These are phyloP conservation scores for Polymyxa betae DNA, from an alignment of 208 protist species.

Conservation along the genomic window DNA sequence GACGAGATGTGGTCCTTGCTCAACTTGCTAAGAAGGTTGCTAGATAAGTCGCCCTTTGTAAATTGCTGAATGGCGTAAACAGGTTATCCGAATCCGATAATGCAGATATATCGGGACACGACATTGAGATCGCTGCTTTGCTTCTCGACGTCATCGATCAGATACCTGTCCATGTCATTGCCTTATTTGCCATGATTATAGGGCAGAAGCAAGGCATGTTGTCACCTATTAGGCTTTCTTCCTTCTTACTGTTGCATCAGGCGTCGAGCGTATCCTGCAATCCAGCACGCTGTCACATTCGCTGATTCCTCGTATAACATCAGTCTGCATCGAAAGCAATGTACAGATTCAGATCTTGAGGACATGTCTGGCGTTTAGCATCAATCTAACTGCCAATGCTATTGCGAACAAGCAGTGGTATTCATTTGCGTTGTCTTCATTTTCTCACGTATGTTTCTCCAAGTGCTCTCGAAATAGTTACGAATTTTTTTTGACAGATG, in stretches of 20 bases:
- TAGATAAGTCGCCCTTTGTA: neutral
- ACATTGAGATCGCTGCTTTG: neutral
- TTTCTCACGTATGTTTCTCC: constrained; percentile 31
- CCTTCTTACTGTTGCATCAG: neutral
- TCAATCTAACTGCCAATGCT: neutral
- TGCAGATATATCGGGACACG: neutral
- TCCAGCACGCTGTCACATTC: neutral
- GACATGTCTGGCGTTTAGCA: constrained; percentile 5
- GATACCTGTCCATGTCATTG: constrained; percentile 22
- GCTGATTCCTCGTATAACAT: constrained; percentile 45
- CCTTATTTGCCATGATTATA: neutral
- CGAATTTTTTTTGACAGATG: neutral
- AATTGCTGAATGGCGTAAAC: neutral
- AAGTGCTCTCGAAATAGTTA: neutral
- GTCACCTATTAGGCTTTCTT: neutral
- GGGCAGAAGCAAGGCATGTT: neutral
- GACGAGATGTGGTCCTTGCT: neutral
- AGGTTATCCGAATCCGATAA: neutral
- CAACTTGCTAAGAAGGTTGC: neutral
- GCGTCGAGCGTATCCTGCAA: neutral
- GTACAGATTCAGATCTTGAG: neutral
- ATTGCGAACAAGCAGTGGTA: neutral
- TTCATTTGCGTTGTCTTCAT: neutral
- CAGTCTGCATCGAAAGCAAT: constrained; percentile 11
- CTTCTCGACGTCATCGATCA: constrained; percentile 14